These are phyloP conservation scores for Raddia guianensis DNA, from an alignment of 176 grass and related monocot genomes.

Conservation along the genomic window DNA sequence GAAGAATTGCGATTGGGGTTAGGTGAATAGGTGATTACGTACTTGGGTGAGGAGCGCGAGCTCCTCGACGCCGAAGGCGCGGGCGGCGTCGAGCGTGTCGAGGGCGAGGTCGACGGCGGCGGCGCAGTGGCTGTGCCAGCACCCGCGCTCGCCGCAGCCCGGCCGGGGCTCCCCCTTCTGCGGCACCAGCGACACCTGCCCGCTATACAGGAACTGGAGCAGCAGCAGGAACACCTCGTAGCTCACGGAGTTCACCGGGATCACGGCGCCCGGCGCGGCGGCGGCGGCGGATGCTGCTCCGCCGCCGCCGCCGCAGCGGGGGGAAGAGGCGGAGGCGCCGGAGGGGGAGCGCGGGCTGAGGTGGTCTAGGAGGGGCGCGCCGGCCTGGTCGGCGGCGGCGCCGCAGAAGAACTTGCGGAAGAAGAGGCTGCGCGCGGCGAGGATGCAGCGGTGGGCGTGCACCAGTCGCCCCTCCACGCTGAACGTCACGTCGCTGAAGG, in stretches of 20 bases:
- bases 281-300: neutral
- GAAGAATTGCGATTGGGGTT: conserved; percentile 10
- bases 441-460: conserved; percentile 99
- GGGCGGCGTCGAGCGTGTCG: conserved; percentile 79
- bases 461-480: conserved; percentile 90
- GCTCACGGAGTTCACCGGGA: conserved; percentile 87
- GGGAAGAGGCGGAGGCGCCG: conserved; percentile 59
- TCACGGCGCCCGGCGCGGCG: conserved; percentile 39
- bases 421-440: conserved; percentile 94
- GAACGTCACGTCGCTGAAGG: conserved; percentile 98
- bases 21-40: neutral
- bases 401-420: conserved; percentile 98
- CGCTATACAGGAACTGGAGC: conserved; percentile 98
- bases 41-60: conserved; percentile 93
- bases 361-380: conserved; percentile 47
- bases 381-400: conserved; percentile 44
- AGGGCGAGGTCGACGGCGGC: conserved; percentile 98
- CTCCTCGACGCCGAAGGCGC: conserved; percentile 93
- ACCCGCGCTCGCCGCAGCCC: conserved; percentile 79
- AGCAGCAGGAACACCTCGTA: conserved; percentile 98
- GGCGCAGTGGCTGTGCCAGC: conserved; percentile 98
- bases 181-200: conserved; percentile 93
- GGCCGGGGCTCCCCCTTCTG: conserved; percentile 92
- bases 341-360: conserved; percentile 74
- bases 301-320: conserved; percentile 32